phyloP scores from a whole-genome alignment of 352 stramenopile species.

The Globisporangium radiosum region DNA sequence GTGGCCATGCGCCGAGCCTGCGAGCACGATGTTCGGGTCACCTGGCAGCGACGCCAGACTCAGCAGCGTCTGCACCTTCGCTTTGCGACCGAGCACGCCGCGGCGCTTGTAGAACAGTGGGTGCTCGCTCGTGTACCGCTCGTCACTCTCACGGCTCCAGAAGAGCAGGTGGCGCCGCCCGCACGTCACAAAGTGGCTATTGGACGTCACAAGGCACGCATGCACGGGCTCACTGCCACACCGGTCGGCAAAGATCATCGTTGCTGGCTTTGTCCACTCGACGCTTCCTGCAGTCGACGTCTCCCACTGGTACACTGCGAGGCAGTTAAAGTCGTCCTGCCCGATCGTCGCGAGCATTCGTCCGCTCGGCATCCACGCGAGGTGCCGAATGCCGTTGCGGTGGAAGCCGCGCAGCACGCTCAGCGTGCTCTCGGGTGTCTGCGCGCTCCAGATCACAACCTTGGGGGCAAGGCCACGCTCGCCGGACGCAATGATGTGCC shows the following conservation, averaged over 20 bases:
- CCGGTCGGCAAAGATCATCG: constrained; percentile 49
- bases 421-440: constrained; percentile 32
- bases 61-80: constrained; percentile 63
- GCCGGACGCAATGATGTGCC: constrained; percentile 44
- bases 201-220: constrained; percentile 24
- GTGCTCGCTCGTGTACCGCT: constrained; percentile 37
- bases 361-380: constrained; percentile 72
- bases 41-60: constrained; percentile 40
- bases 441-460: constrained; percentile 61
- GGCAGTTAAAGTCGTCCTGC: constrained; percentile 57
- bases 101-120: constrained; percentile 41
- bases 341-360: constrained; percentile 60
- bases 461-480: constrained; percentile 54
- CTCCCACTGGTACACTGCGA: constrained; percentile 77
- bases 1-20: constrained; percentile 64
- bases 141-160: constrained; percentile 60
- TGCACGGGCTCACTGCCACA: constrained; percentile 47
- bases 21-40: constrained; percentile 46
- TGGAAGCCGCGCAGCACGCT: constrained; percentile 67
- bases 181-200: constrained; percentile 61
- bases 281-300: constrained; percentile 11
- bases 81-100: constrained; percentile 59
- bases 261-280: constrained; percentile 46
- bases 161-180: constrained; percentile 65
- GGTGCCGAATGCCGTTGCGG: constrained; percentile 43